phyloP scores from a whole-genome alignment of 225 moss, liverwort and hornwort genomes.

The Marchantia polymorpha region DNA sequence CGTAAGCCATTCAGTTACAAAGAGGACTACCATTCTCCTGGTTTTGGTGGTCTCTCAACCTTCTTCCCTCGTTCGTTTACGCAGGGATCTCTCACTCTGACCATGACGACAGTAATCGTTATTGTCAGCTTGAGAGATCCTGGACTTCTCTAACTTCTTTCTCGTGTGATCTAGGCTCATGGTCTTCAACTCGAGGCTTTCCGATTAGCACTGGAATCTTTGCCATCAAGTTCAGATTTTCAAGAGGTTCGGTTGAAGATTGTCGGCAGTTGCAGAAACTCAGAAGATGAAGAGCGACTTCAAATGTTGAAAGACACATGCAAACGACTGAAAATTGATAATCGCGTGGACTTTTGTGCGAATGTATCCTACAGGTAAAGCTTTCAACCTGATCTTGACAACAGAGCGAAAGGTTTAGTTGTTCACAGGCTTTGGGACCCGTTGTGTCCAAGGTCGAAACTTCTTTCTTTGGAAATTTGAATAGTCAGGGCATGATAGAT shows the following conservation, averaged over 20 bases:
- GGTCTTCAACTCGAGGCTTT: slow-evolving; percentile 87
- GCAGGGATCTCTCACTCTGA: neutral
- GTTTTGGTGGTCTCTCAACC: neutral
- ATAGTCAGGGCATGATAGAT: too few relatives aligned
- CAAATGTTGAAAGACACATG: slow-evolving; percentile 54
- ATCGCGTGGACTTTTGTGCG: slow-evolving; percentile 74
- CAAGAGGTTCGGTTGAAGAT: slow-evolving; percentile 60
- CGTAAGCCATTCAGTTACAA: too few relatives aligned
- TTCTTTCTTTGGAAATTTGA: too few relatives aligned
- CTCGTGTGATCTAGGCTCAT: slow-evolving; percentile 58
- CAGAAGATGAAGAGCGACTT: slow-evolving; percentile 70
- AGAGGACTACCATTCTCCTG: neutral
- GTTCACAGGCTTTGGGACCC: too few relatives aligned
- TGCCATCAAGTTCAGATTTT: slow-evolving; percentile 24
- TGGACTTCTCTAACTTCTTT: neutral
- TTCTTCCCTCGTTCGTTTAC: neutral
- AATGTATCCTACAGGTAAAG: slow-evolving; percentile 63
- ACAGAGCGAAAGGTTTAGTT: too few relatives aligned
- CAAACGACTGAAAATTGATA: slow-evolving; percentile 56
- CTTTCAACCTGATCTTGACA: neutral
- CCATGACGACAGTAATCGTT: neutral
- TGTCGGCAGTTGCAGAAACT: slow-evolving; percentile 84
- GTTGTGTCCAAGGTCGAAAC: too few relatives aligned
- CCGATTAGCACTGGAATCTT: slow-evolving; percentile 46
- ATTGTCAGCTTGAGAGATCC: neutral